Evolutionary conservation across 2,329 filamentous ascomycete species (phyloP).

Genomic region (Sphaerulina populicola): DNA sequence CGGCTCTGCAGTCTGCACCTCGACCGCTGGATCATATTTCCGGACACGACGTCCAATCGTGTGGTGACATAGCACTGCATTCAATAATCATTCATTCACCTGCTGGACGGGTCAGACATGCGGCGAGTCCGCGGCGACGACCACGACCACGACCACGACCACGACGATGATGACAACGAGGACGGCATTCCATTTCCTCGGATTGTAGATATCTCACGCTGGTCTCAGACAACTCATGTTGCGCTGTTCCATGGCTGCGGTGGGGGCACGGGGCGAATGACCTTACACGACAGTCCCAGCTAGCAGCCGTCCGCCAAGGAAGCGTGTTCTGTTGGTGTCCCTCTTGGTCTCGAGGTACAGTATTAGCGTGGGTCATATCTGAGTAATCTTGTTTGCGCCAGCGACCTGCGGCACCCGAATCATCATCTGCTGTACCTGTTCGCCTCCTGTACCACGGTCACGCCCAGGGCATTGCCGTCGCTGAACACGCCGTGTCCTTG

Average conservation of each 20-base stretch:
- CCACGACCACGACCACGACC: too few species aligned
- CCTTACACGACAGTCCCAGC: constrained; percentile 1
- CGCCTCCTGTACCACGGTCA: constrained; percentile 21
- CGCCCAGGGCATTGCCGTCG: constrained; percentile 19
- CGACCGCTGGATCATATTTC: neutral
- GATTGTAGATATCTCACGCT: neutral
- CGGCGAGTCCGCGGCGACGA: neutral
- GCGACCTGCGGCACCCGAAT: constrained; percentile 7
- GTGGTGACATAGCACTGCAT: neutral
- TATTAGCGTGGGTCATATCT: constrained; percentile 1
- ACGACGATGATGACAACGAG: neutral
- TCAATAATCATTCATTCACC: neutral
- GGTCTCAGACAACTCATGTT: constrained; percentile 6
- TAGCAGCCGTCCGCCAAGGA: neutral
- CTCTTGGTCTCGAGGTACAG: constrained; percentile 1
- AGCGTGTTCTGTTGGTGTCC: neutral
- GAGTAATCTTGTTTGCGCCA: constrained; percentile 10
- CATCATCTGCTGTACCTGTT: constrained; percentile 7
- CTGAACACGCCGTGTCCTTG: constrained; percentile 21
- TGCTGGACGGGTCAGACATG: neutral
- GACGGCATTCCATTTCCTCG: neutral
- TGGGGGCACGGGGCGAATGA: neutral
- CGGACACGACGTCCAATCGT: neutral
- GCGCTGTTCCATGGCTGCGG: neutral
- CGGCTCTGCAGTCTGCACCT: neutral